Evolutionary conservation across 768 basidiomycete genomes (phyloP), one percentile per base, ranked within the genome.

Genomic region (Peribolospora baueri): DNA sequence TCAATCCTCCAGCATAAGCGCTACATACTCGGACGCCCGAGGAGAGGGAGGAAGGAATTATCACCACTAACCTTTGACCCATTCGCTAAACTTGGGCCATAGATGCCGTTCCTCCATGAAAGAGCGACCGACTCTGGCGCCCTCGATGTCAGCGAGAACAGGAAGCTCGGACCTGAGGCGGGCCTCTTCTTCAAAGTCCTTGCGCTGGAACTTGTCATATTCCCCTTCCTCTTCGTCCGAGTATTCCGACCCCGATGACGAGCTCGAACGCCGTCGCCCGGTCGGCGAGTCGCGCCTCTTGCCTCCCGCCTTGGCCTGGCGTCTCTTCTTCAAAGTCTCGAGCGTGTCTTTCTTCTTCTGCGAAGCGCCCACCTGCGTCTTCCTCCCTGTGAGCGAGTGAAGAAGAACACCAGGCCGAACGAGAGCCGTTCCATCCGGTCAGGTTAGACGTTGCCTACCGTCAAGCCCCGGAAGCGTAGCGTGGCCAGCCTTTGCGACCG

Each of bases 181-280:
- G 5, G 68, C 72, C 11, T 78, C 53, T 2, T 70, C 72, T 14
- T 76, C 71, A 0, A 77, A 75, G 47, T 69, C 70, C 25, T 75
- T 25, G 25, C 25, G 25, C 25, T 25, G 25, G 25, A 25, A 25
- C 25, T 25, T 25, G 25, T 25, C 25, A 5, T 84, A 82, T 55
- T 75, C 75, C 49, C 65, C 65, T 54, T 68, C 66, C 10, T 81
- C 86, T 49, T 83, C 82, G 40, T 70, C 73, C 8, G 79, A 78
- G n/a, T 80, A 82, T 38, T 80, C 81, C 50, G 83, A 84, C 76
- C 84, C 84, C 62, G 82, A 80, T 25, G 84, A 84, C 0, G 82
- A 79, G 3, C 80, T 81, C 37, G 79, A 75, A n/a, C 57, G 48
- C 25, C n/a, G 59, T 45, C 58, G 49, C 54, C 45, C 62, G 64